A percentile compares a stretch with the other conserved stretches of the same genome.
phyloP scores from a whole-genome alignment of 176 grass and related monocot genomes.

The Puccinellia tenuiflora region DNA sequence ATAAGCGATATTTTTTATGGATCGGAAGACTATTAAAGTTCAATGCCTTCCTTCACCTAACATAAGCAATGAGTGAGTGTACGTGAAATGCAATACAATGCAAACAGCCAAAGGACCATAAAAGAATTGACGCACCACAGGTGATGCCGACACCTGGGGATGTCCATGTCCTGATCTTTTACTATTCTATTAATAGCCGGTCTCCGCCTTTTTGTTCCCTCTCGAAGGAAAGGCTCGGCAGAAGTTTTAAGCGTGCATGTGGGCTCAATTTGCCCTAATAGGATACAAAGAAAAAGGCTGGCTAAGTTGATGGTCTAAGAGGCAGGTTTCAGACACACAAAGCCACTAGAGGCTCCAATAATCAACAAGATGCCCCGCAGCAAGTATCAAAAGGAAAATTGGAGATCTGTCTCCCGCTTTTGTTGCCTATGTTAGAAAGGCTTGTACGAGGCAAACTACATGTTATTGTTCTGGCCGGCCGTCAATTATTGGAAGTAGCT shows the following conservation, averaged over 20 bases:
- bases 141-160: constrained; percentile 56
- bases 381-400: constrained; percentile 33
- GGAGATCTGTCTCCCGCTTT: constrained; percentile 40
- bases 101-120: constrained; percentile 21
- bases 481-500: constrained; percentile 35
- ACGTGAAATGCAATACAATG: constrained; percentile 12
- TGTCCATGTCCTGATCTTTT: constrained; percentile 63
- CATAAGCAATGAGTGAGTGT: not conserved
- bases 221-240: constrained; percentile 42
- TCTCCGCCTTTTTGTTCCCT: constrained; percentile 62
- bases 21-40: not conserved
- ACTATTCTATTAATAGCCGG: constrained; percentile 38
- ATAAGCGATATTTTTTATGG: too few species aligned
- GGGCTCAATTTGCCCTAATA: constrained; percentile 46
- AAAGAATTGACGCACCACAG: constrained; percentile 35
- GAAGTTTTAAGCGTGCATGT: constrained; percentile 38
- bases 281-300: constrained; percentile 33
- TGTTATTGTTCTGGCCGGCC: constrained; percentile 20
- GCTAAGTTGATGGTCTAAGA: constrained; percentile 36
- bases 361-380: constrained; percentile 31
- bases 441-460: constrained; percentile 42
- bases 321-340: constrained; percentile 34
- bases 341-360: constrained; percentile 35
- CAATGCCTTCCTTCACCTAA: constrained; percentile 27
- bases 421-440: constrained; percentile 39